Conservation (phyloP, 2,329 filamentous ascomycete species). For the Fusarium illudens region DNA sequence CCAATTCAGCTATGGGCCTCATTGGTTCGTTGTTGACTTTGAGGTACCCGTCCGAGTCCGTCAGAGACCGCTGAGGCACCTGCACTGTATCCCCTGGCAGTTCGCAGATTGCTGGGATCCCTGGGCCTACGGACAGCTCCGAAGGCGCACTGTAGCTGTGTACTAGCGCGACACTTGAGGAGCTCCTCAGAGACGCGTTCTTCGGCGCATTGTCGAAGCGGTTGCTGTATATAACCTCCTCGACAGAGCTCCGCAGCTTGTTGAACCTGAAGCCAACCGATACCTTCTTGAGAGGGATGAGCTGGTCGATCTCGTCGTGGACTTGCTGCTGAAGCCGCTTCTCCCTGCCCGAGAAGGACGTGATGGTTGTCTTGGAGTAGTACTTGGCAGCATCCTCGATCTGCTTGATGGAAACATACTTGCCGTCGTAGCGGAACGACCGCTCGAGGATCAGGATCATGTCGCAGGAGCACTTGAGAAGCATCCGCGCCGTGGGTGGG, state of each 20-base stretch:
- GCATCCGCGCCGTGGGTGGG: constrained; percentile 35
- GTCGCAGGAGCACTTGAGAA: constrained; percentile 40
- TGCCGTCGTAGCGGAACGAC: constrained; percentile 37
- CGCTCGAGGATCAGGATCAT: constrained; percentile 40
- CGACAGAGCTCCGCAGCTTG: constrained; percentile 26
- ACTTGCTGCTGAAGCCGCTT: constrained; percentile 37
- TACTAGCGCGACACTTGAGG: constrained; percentile 20
- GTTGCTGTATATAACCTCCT: constrained; percentile 35
- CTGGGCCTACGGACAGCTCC: constrained; percentile 7
- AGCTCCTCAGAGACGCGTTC: constrained; percentile 22
- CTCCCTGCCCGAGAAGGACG: constrained; percentile 32
- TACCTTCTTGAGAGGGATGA: constrained; percentile 37
- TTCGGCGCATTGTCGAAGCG: constrained; percentile 26
- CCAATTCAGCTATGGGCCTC: constrained; percentile 16
- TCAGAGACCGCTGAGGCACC: not conserved
- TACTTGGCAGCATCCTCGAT: constrained; percentile 40
- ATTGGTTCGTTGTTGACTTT: not conserved
- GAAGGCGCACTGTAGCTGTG: not conserved
- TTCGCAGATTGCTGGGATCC: constrained; percentile 16
- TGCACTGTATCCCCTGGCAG: constrained; percentile 6
- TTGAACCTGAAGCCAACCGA: constrained; percentile 38
- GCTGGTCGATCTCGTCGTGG: constrained; percentile 37
- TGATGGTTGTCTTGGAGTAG: constrained; percentile 31
- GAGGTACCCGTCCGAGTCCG: not conserved
- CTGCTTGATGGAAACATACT: constrained; percentile 40